Conservation (phyloP, 169 alveolate genomes). For the Plasmodium falciparum region DNA sequence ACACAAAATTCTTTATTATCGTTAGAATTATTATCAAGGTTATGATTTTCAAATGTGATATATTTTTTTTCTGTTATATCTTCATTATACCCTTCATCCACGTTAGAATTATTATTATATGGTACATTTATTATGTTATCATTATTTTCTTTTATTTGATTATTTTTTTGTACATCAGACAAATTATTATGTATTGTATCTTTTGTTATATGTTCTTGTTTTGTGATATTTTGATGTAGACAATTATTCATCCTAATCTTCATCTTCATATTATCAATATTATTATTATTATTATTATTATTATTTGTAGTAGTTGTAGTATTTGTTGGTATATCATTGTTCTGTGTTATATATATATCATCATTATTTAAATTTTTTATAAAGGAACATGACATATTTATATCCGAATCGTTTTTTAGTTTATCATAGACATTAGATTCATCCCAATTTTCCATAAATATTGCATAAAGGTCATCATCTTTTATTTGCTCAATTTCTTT, state of each 20-base stretch:
- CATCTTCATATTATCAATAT: neutral
- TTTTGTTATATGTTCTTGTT: too few relatives aligned
- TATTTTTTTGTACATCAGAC: too few relatives aligned
- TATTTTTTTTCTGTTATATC: neutral
- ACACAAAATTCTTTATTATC: neutral
- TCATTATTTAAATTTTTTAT: constrained; percentile 27
- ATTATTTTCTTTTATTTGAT: too few relatives aligned
- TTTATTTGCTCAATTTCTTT: constrained; percentile 73
- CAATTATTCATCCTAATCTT: neutral
- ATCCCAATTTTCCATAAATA: constrained; percentile 75
- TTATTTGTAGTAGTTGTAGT: neutral
- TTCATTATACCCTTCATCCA: neutral
- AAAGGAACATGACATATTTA: constrained; percentile 35
- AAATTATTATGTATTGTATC: too few relatives aligned
- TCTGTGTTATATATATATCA: neutral
- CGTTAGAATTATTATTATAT: neutral
- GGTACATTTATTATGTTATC: too few relatives aligned
- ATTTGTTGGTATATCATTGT: neutral
- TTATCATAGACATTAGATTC: constrained; percentile 30
- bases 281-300: neutral
- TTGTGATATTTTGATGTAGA: neutral
- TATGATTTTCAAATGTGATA: neutral
- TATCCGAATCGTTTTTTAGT: neutral
- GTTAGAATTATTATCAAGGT: neutral
- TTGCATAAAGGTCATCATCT: constrained; percentile 72